Percentiles rank a stretch among this genome's conserved stretches.
These are phyloP conservation scores for Candida piceae DNA, from an alignment of 805 yeast species.

Conservation along the genomic window DNA sequence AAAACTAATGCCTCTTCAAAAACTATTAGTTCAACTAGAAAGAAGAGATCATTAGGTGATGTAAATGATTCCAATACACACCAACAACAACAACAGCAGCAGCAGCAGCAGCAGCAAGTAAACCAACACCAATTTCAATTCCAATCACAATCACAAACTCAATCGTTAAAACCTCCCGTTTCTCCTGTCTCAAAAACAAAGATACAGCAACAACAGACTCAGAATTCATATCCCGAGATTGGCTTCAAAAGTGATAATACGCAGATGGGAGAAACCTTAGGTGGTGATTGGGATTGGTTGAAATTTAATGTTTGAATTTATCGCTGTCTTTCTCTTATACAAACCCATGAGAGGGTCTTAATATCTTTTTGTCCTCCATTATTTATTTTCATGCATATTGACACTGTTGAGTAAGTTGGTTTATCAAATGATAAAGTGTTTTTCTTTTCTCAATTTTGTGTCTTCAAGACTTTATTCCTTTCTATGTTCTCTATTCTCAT, in stretches of 20 bases:
- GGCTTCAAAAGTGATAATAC: constrained; percentile 17
- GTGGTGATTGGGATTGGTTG: constrained; percentile 35
- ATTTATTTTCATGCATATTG: too few relatives aligned
- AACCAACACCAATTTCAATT: neutral
- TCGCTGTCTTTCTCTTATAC: too few relatives aligned
- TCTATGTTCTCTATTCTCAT: too few relatives aligned
- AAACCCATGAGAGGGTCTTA: too few relatives aligned
- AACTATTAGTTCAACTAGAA: constrained; percentile 7
- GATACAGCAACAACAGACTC: too few relatives aligned
- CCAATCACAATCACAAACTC: neutral
- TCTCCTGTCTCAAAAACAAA: neutral
- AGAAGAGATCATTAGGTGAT: constrained; percentile 12
- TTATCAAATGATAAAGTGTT: neutral
- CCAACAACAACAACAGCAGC: constrained; percentile 1
- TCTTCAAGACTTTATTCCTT: too few relatives aligned
- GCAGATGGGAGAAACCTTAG: constrained; percentile 30
- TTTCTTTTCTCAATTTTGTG: neutral
- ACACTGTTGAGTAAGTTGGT: too few relatives aligned
- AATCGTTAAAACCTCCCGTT: constrained; percentile 1
- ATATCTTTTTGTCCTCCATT: neutral
- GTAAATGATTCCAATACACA: neutral
- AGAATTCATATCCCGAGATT: neutral
- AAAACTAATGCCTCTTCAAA: constrained; percentile 4
- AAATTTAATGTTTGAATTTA: constrained; percentile 26
- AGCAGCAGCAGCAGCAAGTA: neutral